A percentile compares a stretch with the other conserved stretches of the same genome.
Evolutionary conservation across 2,329 filamentous ascomycete species (phyloP).

Genomic region (Laburnicola sp.): DNA sequence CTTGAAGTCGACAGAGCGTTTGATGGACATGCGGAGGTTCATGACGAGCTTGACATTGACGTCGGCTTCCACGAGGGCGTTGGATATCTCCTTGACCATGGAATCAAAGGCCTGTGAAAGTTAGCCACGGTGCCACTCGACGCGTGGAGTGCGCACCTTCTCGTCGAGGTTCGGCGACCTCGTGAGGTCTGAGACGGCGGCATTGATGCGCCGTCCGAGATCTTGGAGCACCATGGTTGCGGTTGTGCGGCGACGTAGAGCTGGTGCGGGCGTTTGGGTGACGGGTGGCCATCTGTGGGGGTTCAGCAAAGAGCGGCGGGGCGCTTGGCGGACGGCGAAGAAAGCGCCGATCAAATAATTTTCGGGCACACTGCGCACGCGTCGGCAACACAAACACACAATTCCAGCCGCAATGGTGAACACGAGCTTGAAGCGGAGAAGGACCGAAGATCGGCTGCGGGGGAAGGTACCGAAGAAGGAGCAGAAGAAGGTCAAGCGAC

Average conservation of each 20-base stretch:
- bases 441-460: slow-evolving; percentile 62
- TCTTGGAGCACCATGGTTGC: slow-evolving; percentile 92
- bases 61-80: slow-evolving; percentile 92
- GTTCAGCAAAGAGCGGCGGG: slow-evolving; percentile 13
- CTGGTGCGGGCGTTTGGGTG: slow-evolving; percentile 10
- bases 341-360: slow-evolving; percentile 30
- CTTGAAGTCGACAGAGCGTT: slow-evolving; percentile 88
- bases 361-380: slow-evolving; percentile 14
- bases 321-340: slow-evolving; percentile 37
- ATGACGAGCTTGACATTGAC: slow-evolving; percentile 95
- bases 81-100: slow-evolving; percentile 98
- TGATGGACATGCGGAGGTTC: slow-evolving; percentile 90
- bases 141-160: slow-evolving; percentile 63
- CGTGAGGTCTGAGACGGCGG: slow-evolving; percentile 91
- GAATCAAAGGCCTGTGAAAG: slow-evolving; percentile 78
- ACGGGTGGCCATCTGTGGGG: slow-evolving; percentile 16
- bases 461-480: slow-evolving; percentile 57
- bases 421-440: slow-evolving; percentile 57
- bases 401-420: slow-evolving; percentile 40
- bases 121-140: slow-evolving; percentile 28
- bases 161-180: slow-evolving; percentile 92
- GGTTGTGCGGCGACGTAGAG: slow-evolving; percentile 16
- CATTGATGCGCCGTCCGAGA: slow-evolving; percentile 96
- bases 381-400: slow-evolving; percentile 7
- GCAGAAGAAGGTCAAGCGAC: slow-evolving; percentile 65